Evolutionary conservation across 1,139 yeast genomes (phyloP), one percentile per base, ranked within the genome.

Genomic region (Hansenula sp.): DNA sequence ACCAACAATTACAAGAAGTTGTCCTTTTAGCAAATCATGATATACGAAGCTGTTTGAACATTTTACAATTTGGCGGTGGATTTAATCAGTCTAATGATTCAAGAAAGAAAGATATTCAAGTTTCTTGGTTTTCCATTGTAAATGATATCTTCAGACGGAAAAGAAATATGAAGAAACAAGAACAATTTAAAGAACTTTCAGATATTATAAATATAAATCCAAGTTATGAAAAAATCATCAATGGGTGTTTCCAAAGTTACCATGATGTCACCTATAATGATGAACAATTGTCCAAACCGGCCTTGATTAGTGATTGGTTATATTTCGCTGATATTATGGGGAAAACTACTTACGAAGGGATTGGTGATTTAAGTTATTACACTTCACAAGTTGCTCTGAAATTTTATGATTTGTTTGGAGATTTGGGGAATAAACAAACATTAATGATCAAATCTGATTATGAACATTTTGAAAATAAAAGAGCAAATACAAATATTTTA

Each of bases 11-110:
- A 24, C 70, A 74, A 24, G 77, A 84, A 35, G 68, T 93, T 13
- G 83, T 88, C 4, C 84, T 79, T 41, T 63, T 80, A 3, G 79
- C 93, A 41, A 93, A 88, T 50, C 89, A 90, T 36, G 99, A 93
- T 64, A 72, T 93, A 29, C 70, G 99, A 53, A 88, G 91, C 32
- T 85, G 96, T 60, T 71, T 93, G 40, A 93, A 93, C 59, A 77
- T 84, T 55, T 64, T 93, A 35, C 99, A 93, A 56, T 90, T 91
- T 40, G 63, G 60, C n/a, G 61, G 61, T 3, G 49, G 50, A 4
- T 47, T 48, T 11, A 52, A 46, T 11, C 48, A 47, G 24, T 47
- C 49, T 5, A 49, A 57, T 15, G 60, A 55, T 18, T 45, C 56
- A 15, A 49, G 63, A 10, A 61, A 63, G 31, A 81, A 81, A 58